Conservation (phyloP, 202 grass and related monocot species). For the Carex sylvatica region DNA sequence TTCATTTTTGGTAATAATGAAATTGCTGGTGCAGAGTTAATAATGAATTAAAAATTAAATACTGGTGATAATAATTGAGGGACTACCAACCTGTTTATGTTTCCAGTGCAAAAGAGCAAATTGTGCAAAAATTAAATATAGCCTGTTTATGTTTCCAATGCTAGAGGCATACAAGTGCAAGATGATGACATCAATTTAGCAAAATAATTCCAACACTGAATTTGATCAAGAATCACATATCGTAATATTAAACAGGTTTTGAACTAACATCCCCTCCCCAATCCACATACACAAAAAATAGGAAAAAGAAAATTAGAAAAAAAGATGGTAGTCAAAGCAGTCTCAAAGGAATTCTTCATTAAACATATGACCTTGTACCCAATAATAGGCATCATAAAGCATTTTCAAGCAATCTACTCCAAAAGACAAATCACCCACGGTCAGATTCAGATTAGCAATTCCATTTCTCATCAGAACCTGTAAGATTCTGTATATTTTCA, state of each 20-base stretch:
- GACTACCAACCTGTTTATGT: neutral
- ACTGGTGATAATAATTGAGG: slow-evolving; percentile 8
- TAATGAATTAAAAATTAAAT: neutral
- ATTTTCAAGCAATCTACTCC: neutral
- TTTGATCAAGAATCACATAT: too few species aligned
- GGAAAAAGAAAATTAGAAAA: too few species aligned
- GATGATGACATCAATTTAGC: neutral
- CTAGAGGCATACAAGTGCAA: too few species aligned
- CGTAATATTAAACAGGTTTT: neutral
- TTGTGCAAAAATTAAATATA: too few species aligned
- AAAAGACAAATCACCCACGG: neutral
- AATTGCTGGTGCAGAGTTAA: neutral
- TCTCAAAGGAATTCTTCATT: neutral
- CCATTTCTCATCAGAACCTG: slow-evolving; percentile 15
- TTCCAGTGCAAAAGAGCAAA: too few species aligned
- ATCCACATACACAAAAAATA: too few species aligned
- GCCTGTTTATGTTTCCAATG: too few species aligned
- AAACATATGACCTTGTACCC: neutral
- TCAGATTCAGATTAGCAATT: slow-evolving; percentile 1
- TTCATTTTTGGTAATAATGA: neutral
- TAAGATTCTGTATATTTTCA: slow-evolving; percentile 5
- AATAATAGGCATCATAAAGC: slow-evolving; percentile 4
- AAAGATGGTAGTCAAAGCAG: neutral
- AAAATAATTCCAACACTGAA: neutral
- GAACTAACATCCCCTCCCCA: too few species aligned